phyloP scores from a whole-genome alignment of 2,329 filamentous ascomycete genomes.

The Bipolaris victoriae region DNA sequence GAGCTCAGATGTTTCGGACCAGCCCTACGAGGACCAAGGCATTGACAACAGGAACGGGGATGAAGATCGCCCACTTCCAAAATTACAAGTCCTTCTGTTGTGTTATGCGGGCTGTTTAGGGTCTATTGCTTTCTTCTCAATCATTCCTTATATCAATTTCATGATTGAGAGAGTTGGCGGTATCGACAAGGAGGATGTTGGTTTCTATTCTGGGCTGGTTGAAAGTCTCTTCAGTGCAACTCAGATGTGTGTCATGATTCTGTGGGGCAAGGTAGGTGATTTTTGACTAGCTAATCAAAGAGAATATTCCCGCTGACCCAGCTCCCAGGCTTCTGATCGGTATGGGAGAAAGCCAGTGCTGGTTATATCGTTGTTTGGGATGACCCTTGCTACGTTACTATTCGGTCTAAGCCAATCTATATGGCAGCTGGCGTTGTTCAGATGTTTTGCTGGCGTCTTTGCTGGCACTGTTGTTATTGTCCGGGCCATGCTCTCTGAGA shows the following conservation, averaged over 20 bases:
- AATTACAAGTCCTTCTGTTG: constrained; percentile 69
- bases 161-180: constrained; percentile 74
- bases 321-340: constrained; percentile 63
- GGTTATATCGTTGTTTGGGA: constrained; percentile 68
- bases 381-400: constrained; percentile 64
- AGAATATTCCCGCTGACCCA: not conserved
- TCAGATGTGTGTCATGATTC: constrained; percentile 78
- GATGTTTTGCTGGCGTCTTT: constrained; percentile 75
- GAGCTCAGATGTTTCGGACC: constrained; percentile 5
- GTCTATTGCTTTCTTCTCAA: constrained; percentile 81
- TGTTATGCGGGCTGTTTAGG: constrained; percentile 77
- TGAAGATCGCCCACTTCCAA: constrained; percentile 34
- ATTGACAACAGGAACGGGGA: constrained; percentile 5
- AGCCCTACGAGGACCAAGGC: not conserved
- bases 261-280: constrained; percentile 60
- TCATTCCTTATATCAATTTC: constrained; percentile 79
- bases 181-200: constrained; percentile 69
- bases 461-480: constrained; percentile 76
- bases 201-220: constrained; percentile 80
- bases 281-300: not conserved
- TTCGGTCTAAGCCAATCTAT: constrained; percentile 72
- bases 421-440: constrained; percentile 76
- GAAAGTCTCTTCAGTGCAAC: constrained; percentile 73
- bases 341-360: constrained; percentile 76
- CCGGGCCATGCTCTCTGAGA: constrained; percentile 77